phyloP scores from a whole-genome alignment of 2,329 filamentous ascomycete genomes.

The Neocatenulostroma microsporum region DNA sequence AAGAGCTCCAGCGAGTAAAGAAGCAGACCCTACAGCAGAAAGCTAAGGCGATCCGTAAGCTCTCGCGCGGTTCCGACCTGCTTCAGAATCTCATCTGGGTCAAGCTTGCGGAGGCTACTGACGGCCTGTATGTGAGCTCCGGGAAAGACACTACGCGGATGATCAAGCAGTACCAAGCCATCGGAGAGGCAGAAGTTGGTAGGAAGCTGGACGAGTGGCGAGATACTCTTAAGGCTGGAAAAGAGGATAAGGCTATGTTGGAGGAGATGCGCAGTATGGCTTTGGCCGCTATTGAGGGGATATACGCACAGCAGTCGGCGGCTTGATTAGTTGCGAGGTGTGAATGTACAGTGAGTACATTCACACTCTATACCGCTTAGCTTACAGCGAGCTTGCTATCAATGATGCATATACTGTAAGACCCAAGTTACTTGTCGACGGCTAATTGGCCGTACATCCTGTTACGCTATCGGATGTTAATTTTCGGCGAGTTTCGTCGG shows the following conservation, averaged over 20 bases:
- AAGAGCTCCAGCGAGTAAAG: slow-evolving; percentile 15
- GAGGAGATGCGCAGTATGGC: slow-evolving; percentile 23
- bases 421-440: too few relatives aligned
- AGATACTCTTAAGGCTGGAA: slow-evolving; percentile 23
- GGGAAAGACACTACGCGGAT: slow-evolving; percentile 31
- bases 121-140: slow-evolving; percentile 26
- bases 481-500: too few relatives aligned
- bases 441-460: too few relatives aligned
- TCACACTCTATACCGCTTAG: too few relatives aligned
- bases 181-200: slow-evolving; percentile 18
- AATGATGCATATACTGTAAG: too few relatives aligned
- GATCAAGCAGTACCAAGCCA: slow-evolving; percentile 23
- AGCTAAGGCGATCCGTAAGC: slow-evolving; percentile 18
- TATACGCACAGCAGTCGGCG: too few relatives aligned
- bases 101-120: slow-evolving; percentile 19
- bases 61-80: slow-evolving; percentile 24
- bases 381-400: too few relatives aligned
- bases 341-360: too few relatives aligned
- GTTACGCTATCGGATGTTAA: too few relatives aligned
- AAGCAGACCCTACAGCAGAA: slow-evolving; percentile 16
- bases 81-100: slow-evolving; percentile 30
- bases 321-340: too few relatives aligned
- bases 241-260: slow-evolving; percentile 18
- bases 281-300: slow-evolving; percentile 14
- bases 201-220: slow-evolving; percentile 22